These are phyloP conservation scores for Pythium aphanidermatum DNA, from an alignment of 352 stramenopile genomes.

Conservation along the genomic window DNA sequence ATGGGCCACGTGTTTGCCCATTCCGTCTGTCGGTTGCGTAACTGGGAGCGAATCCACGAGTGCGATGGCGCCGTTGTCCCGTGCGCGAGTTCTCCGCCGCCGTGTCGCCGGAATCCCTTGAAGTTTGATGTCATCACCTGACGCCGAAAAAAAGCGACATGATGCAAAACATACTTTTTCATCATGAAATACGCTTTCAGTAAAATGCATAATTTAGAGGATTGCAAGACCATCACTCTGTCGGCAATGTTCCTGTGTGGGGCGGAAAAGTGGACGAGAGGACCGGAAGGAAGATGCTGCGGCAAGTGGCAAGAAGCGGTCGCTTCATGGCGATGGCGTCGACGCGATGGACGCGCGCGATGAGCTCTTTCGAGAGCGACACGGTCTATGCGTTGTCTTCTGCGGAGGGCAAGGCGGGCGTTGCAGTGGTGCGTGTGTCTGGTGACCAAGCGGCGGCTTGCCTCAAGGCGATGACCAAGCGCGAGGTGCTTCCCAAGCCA, in stretches of 20 bases:
- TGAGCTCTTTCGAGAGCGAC: conserved; percentile 42
- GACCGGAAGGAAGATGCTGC: conserved; percentile 5
- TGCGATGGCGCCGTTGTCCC: too few relatives aligned
- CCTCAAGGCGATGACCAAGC: conserved; percentile 52
- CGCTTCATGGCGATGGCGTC: too few relatives aligned
- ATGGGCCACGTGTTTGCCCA: conserved; percentile 20
- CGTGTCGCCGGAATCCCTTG: too few relatives aligned
- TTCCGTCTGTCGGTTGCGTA: too few relatives aligned
- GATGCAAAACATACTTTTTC: too few relatives aligned
- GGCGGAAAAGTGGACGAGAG: too few relatives aligned
- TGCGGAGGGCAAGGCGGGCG: conserved; percentile 72
- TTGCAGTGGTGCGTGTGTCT: conserved; percentile 88
- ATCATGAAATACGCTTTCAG: conserved; percentile 5
- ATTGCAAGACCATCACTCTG: conserved; percentile 5
- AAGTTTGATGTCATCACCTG: too few relatives aligned
- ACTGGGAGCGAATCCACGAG: too few relatives aligned
- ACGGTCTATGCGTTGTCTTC: conserved; percentile 92
- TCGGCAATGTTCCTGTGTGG: not conserved
- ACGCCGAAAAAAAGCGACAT: too few relatives aligned
- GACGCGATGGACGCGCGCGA: conserved; percentile 3
- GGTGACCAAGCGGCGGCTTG: conserved; percentile 60
- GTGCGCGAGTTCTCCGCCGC: too few relatives aligned
- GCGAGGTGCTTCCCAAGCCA: conserved; percentile 28
- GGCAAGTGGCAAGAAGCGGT: too few relatives aligned
- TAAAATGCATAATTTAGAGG: conserved; percentile 6